Evolutionary conservation across 164 flowering plant genomes (phyloP).

Genomic region (Dillenia turbinata): DNA sequence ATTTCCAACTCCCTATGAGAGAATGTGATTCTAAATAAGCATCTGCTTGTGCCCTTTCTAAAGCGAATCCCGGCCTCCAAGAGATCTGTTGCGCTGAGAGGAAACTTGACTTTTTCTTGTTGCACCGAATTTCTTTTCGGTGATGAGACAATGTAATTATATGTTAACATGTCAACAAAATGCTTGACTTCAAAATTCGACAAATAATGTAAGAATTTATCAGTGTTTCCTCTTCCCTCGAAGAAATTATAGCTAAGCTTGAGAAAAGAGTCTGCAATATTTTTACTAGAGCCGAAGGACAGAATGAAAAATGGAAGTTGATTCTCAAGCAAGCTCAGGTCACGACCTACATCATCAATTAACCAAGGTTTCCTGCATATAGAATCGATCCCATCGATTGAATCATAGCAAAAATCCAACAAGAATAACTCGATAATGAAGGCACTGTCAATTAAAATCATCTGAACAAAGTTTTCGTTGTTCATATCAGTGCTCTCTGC

Average conservation of each 20-base stretch:
- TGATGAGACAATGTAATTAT: neutral
- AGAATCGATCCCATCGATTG: too few relatives aligned
- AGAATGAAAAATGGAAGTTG: conserved; percentile 24
- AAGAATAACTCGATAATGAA: conserved; percentile 23
- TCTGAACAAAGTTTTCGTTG: conserved; percentile 12
- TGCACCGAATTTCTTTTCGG: neutral
- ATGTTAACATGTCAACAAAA: conserved; percentile 10
- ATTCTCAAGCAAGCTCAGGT: conserved; percentile 27
- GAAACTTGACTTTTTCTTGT: neutral
- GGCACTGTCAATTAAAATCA: conserved; percentile 28
- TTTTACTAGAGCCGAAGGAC: neutral
- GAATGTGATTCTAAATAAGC: neutral
- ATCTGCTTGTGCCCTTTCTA: neutral
- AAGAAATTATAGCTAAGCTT: too few relatives aligned
- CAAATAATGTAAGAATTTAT: neutral
- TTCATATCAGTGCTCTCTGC: neutral
- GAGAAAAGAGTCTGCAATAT: too few relatives aligned
- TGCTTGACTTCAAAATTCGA: neutral
- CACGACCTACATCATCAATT: conserved; percentile 4
- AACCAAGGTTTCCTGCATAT: too few relatives aligned
- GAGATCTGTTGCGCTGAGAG: conserved; percentile 7
- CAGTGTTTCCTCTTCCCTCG: neutral
- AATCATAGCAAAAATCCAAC: neutral
- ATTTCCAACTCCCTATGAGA: neutral
- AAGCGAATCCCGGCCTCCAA: neutral